Evolutionary conservation across 345 rosid species (phyloP).

Genomic region (Eucalyptus leucophloia): DNA sequence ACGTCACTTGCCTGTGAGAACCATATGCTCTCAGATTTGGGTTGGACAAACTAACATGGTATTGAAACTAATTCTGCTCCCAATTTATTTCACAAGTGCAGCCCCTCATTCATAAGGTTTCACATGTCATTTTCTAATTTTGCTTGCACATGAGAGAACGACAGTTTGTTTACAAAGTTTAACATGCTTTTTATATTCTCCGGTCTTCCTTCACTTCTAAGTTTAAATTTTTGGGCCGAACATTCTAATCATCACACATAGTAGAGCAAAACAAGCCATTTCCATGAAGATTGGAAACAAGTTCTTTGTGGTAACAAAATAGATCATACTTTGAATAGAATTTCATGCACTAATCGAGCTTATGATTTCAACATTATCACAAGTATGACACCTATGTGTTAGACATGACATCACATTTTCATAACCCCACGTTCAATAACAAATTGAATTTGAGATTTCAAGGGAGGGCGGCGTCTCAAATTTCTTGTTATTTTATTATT

Average conservation of each 20-base stretch:
- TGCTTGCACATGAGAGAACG: background rate
- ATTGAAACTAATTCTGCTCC: background rate
- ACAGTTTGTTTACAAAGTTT: rapidly evolving
- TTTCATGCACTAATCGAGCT: background rate
- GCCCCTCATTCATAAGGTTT: background rate
- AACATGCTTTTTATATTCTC: background rate
- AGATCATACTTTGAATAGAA: background rate
- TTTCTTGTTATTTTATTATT: background rate
- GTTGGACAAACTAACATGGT: background rate
- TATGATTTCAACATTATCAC: background rate
- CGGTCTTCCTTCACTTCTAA: background rate
- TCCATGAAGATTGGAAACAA: background rate
- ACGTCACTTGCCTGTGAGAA: background rate
- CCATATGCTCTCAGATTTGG: background rate
- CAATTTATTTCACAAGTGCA: background rate
- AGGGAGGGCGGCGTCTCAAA: background rate
- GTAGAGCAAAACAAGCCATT: background rate
- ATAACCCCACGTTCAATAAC: background rate
- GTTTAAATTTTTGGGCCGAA: background rate
- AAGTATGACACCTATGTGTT: background rate
- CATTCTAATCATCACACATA: background rate
- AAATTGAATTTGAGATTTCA: background rate
- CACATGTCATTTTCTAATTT: rapidly evolving
- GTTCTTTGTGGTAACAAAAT: background rate
- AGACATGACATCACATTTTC: background rate